Percentiles rank a stretch among this genome's conserved stretches.
Conservation (phyloP, 1,284 basidiomycete genomes). For the Sanghuangporus baumii region DNA sequence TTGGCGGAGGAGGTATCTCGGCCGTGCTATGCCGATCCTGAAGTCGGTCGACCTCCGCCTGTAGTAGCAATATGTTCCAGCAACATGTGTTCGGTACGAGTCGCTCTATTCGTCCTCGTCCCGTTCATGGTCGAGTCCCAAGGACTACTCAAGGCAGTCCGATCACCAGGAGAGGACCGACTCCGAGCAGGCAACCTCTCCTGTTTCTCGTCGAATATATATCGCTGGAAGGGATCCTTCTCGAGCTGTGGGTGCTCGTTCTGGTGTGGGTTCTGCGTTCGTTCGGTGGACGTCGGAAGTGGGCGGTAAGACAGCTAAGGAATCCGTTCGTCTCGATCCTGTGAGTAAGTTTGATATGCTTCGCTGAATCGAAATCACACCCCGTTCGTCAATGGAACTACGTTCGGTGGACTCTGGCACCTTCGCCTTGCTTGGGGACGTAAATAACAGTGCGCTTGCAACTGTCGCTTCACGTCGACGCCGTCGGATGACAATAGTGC, state of each 20-base stretch:
- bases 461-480: neutral
- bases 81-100: neutral
- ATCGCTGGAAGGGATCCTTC: neutral
- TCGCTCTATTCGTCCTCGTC: neutral
- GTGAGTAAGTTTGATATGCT: neutral
- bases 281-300: neutral
- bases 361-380: neutral
- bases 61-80: slow-evolving; percentile 1
- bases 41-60: neutral
- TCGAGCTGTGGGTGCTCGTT: neutral
- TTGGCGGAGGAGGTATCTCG: neutral
- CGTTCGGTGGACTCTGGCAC: neutral
- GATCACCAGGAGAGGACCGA: neutral
- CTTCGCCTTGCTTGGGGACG: neutral
- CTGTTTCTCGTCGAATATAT: neutral
- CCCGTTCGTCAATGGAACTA: neutral
- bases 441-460: neutral
- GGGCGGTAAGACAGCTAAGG: neutral
- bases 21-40: neutral
- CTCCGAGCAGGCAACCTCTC: neutral
- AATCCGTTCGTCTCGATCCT: neutral
- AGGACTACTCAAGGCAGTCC: neutral
- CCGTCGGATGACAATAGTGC: neutral
- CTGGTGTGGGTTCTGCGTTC: neutral
- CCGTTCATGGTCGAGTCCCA: neutral